Percentiles rank a stretch among this genome's conserved stretches.
Evolutionary conservation across 805 yeast genomes (phyloP).

Genomic region (Schizosaccharomyces octosporus): DNA sequence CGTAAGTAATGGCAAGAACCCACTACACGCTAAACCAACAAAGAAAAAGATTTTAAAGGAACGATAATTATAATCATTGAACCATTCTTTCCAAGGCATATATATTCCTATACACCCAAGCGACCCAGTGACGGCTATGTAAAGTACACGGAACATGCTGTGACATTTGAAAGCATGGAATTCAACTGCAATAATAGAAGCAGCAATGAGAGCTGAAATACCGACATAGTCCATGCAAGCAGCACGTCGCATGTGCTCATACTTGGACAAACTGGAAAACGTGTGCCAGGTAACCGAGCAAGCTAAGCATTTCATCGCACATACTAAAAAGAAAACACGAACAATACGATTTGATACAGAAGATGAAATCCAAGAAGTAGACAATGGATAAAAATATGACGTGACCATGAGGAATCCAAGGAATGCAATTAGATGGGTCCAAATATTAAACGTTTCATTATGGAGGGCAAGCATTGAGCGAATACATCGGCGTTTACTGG

Average conservation of each 20-base stretch:
- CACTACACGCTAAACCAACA: slow-evolving; percentile 51
- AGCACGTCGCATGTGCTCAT: slow-evolving; percentile 35
- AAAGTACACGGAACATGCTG: slow-evolving; percentile 23
- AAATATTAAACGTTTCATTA: slow-evolving; percentile 76
- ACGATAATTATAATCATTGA: slow-evolving; percentile 70
- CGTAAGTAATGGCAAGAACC: slow-evolving; percentile 38
- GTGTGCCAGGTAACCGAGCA: slow-evolving; percentile 85
- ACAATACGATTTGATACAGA: slow-evolving; percentile 22
- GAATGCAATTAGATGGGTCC: slow-evolving; percentile 72
- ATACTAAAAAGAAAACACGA: slow-evolving; percentile 38
- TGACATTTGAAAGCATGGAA: slow-evolving; percentile 48
- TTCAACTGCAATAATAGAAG: slow-evolving; percentile 69
- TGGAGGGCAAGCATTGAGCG: slow-evolving; percentile 39
- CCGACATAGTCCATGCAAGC: slow-evolving; percentile 94
- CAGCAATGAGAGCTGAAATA: slow-evolving; percentile 68
- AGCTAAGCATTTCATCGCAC: slow-evolving; percentile 51
- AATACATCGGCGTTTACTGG: slow-evolving; percentile 33
- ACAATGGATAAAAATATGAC: slow-evolving; percentile 35
- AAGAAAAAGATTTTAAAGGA: slow-evolving; percentile 60
- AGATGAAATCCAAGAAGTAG: slow-evolving; percentile 23
- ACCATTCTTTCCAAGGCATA: slow-evolving; percentile 78
- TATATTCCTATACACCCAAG: slow-evolving; percentile 51
- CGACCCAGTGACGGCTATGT: slow-evolving; percentile 33
- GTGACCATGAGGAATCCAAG: slow-evolving; percentile 30
- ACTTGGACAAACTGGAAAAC: slow-evolving; percentile 32